These are phyloP conservation scores for Plasmodium billcollinsi DNA, from an alignment of 169 alveolate species.

Conservation along the genomic window DNA sequence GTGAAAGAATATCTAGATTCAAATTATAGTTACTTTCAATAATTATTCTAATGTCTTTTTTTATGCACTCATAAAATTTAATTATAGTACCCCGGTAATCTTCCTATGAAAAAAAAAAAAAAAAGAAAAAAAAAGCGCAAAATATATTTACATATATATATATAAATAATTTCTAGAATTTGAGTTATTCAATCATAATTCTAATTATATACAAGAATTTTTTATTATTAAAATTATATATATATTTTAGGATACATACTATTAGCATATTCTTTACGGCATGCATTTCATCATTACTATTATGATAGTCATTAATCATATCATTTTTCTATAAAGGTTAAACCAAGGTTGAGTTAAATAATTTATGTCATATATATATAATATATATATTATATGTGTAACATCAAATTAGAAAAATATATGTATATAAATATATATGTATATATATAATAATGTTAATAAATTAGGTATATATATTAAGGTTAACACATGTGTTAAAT, in stretches of 20 bases:
- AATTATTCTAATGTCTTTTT: slow-evolving; percentile 50
- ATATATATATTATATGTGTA: no score
- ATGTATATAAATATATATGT: no score
- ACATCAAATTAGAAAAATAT: no score
- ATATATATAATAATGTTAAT: no score
- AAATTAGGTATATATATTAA: no score
- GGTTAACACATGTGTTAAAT: no score
- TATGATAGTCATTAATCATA: neutral
- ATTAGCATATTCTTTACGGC: slow-evolving; percentile 42
- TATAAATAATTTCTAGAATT: no score
- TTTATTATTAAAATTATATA: neutral
- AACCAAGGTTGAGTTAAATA: slow-evolving; percentile 7
- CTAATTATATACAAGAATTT: slow-evolving; percentile 4
- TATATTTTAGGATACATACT: slow-evolving; percentile 29
- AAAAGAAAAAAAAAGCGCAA: slow-evolving; percentile 4
- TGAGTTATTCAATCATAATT: neutral
- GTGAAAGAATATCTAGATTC: slow-evolving; percentile 45
- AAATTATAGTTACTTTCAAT: slow-evolving; percentile 24
- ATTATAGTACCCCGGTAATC: slow-evolving; percentile 41
- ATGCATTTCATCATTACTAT: slow-evolving; percentile 27
- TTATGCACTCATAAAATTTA: slow-evolving; percentile 65
- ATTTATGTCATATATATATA: neutral
- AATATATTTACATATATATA: no score
- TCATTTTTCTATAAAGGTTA: slow-evolving; percentile 38
- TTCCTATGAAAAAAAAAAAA: slow-evolving; percentile 27